Base-by-base conservation (phyloP, 306 rosid genomes). In the Luffa acutangula region DNA sequence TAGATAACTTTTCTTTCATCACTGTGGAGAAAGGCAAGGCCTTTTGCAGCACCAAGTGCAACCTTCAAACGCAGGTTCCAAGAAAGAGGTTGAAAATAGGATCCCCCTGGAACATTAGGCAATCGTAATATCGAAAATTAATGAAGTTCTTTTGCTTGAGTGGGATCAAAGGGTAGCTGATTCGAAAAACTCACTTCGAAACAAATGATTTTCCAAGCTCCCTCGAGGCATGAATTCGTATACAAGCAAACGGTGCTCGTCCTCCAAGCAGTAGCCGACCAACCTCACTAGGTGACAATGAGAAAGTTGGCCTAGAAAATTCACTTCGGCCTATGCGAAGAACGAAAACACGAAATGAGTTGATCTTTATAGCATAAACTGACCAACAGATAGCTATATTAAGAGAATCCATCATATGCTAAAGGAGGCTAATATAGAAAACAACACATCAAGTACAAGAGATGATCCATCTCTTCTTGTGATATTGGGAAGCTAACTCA, bases 211-310 rank as follows among this genome's bases (percentile, higher is more conserved):
- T 80, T 90, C 95, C 88, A 90, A 84, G 87, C 91, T 89, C 58
- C 95, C 92, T 43, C 91, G 86, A 6, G 92, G 92, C 92, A 90
- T 90, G 74, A 87, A 90, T 75, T 90, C 95, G 9, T 90, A 90
- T 57, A 81, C 92, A 2, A 90, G 85, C 73, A 90, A 87, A 52
- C 87, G 88, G 46, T 90, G 95, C 74, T 88, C 89, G 63, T 90
- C 95, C 82, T 90, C 90, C 48, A 87, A 87, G 86, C 92, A 87
- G 79, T 86, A 90, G 41, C 92, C 92, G 39, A 87, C 82, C 81
- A 90, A 82, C 76, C 77, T 89, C 82, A 90, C 95, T 0, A 90
- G 85, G 86, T 90, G 87, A 69, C 90, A 90, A 82, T 90, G 90
- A 87, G 84, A 87, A 82, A 90, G 78, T 34, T 84, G 91, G 53